These are phyloP conservation scores for Linum tenue DNA, from an alignment of 345 rosid species.

Conservation along the genomic window DNA sequence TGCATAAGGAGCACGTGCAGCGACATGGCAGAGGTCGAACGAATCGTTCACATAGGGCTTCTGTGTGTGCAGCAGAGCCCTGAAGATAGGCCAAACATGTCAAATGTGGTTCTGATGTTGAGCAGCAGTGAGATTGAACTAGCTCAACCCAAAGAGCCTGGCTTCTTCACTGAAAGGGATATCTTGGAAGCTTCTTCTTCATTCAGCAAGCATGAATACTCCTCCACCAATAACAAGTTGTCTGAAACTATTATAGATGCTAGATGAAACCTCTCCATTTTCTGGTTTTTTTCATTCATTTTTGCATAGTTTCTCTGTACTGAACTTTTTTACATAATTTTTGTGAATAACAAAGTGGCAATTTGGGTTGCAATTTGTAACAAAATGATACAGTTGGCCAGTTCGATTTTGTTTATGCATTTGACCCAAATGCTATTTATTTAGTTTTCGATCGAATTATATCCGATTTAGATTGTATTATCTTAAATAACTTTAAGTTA, in stretches of 20 bases:
- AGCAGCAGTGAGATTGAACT: neutral
- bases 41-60: constrained; percentile 8
- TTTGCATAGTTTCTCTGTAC: neutral
- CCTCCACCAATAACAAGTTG: neutral
- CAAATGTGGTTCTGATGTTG: constrained; percentile 9
- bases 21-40: neutral
- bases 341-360: neutral
- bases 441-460: too few species aligned
- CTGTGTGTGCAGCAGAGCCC: constrained; percentile 15
- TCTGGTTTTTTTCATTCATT: neutral
- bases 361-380: neutral
- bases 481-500: too few species aligned
- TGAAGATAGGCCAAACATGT: constrained; percentile 15
- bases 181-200: neutral
- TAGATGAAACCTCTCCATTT: neutral
- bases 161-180: constrained; percentile 9
- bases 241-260: constrained; percentile 1
- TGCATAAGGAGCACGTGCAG: neutral
- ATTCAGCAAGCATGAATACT: neutral
- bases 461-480: too few species aligned
- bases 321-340: neutral
- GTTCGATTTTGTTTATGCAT: too few species aligned
- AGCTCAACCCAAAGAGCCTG: constrained; percentile 14
- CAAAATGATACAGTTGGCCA: neutral
- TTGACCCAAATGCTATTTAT: too few species aligned